Evolutionary conservation across 805 yeast species (phyloP), one percentile per base, ranked within the genome.

Genomic region (Wickerhamiella spandovensis): DNA sequence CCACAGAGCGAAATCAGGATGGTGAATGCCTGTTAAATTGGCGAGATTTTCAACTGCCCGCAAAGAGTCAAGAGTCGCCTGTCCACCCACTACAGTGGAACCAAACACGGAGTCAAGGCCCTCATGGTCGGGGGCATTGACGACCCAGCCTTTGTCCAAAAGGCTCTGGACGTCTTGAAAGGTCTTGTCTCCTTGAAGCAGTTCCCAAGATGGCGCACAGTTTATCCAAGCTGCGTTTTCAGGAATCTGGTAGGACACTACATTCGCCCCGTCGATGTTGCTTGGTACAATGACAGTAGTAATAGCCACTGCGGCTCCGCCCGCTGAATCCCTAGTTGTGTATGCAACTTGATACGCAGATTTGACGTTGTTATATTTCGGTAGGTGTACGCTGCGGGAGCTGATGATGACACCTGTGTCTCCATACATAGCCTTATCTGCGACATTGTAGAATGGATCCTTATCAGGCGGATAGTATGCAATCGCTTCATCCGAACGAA

Each of bases 31-130:
- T 22, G 48, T 48, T 37, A 51, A 17, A 22, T 46, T 30, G 17
- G 24, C 30, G 10, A 56, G 47, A 21, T 45, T 32, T 23, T 54
- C 48, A 10, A 57, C 56, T 1, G 67, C 67, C 1, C 62, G 48
- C 8, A 63, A 47, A 2, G 64, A 53, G 50, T 64, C 66, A 10
- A 64, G 61, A 3, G 57, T 53, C 25, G 53, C 51, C 23, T 54
- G 57, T 6, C 66, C 67, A 12, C 55, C 59, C 17, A 49, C 48
- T 22, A 44, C 43, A 12, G 64, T 64, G n/a, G 64, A 64, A 18
- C 54, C 43, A 51, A 61, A 62, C 5, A 60, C 53, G 13, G 63
- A 56, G 21, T 52, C 45, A 23, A 62, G 61, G 9, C 65, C 66
- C 51, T 61, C 63, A 49, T 61, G 61, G 46, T 62, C 66, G 13